These are phyloP conservation scores for Acephala macrosclerotiorum DNA, from an alignment of 2,329 filamentous ascomycete genomes.

Conservation along the genomic window DNA sequence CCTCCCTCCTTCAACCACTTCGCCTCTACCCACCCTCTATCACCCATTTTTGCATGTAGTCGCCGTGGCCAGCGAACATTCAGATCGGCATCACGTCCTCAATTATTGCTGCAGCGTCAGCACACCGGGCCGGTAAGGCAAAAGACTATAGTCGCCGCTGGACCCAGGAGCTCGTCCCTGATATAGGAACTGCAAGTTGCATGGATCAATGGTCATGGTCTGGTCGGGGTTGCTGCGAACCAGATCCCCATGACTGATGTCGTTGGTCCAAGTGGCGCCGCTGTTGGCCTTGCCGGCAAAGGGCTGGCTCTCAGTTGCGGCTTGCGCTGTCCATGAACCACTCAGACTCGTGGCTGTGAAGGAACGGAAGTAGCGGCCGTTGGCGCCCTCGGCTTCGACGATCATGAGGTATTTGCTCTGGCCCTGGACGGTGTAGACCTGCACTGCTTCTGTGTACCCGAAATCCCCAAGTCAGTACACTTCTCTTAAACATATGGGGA, in stretches of 20 bases:
- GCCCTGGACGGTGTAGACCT: slow-evolving; percentile 67
- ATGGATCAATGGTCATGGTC: slow-evolving; percentile 68
- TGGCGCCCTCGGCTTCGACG: slow-evolving; percentile 65
- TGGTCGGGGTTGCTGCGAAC: slow-evolving; percentile 64
- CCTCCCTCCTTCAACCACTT: too few relatives aligned
- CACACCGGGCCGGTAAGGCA: slow-evolving; percentile 63
- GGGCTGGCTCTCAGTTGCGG: slow-evolving; percentile 60
- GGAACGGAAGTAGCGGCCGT: slow-evolving; percentile 71
- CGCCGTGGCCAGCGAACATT: too few relatives aligned
- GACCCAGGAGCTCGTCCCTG: slow-evolving; percentile 60
- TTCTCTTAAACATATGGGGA: too few relatives aligned
- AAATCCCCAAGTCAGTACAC: too few relatives aligned
- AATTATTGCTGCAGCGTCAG: slow-evolving; percentile 52
- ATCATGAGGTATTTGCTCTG: slow-evolving; percentile 69
- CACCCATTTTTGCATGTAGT: too few relatives aligned
- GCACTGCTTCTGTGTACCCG: slow-evolving; percentile 72
- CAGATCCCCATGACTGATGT: slow-evolving; percentile 72
- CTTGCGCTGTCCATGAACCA: slow-evolving; percentile 66
- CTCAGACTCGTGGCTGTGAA: slow-evolving; percentile 65
- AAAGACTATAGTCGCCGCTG: slow-evolving; percentile 53
- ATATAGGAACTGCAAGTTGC: slow-evolving; percentile 70
- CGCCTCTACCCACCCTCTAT: too few relatives aligned
- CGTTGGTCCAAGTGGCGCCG: slow-evolving; percentile 70
- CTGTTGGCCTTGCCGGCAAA: slow-evolving; percentile 74
- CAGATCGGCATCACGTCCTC: too few relatives aligned